phyloP scores from a whole-genome alignment of 345 rosid genomes.

The Salix purpurea region DNA sequence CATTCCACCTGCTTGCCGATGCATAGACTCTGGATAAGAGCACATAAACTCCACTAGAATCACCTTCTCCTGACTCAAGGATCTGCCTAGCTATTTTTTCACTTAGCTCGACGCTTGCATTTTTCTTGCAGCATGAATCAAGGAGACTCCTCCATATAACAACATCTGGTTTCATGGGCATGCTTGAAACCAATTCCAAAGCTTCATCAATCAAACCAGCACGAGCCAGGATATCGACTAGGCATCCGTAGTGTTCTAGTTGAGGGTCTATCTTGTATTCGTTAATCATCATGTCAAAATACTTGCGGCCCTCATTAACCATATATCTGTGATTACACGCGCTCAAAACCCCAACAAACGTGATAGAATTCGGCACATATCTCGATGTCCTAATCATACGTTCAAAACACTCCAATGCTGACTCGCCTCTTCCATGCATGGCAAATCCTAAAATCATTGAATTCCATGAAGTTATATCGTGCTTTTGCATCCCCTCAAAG shows the following conservation, averaged over 20 bases:
- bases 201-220: constrained; percentile 71
- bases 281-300: constrained; percentile 57
- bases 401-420: constrained; percentile 48
- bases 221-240: constrained; percentile 66
- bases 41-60: constrained; percentile 59
- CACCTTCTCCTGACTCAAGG: constrained; percentile 39
- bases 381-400: constrained; percentile 32
- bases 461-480: constrained; percentile 71
- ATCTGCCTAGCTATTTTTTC: constrained; percentile 58
- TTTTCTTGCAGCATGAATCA: constrained; percentile 65
- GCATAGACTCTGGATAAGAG: constrained; percentile 74
- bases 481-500: constrained; percentile 55
- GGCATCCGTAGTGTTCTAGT: constrained; percentile 76
- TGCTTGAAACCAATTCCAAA: constrained; percentile 46
- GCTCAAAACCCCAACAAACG: constrained; percentile 58
- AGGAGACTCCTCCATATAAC: constrained; percentile 91
- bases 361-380: constrained; percentile 52
- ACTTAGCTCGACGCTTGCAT: constrained; percentile 54
- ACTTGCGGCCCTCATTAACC: constrained; percentile 54
- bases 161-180: constrained; percentile 71
- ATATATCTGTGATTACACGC: constrained; percentile 68
- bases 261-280: constrained; percentile 58
- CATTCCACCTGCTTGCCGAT: constrained; percentile 66
- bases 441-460: constrained; percentile 71
- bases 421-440: constrained; percentile 57